Evolutionary conservation across 176 grass and related monocot genomes (phyloP), one percentile per base, ranked within the genome.

Genomic region (Oryza rufipogon): DNA sequence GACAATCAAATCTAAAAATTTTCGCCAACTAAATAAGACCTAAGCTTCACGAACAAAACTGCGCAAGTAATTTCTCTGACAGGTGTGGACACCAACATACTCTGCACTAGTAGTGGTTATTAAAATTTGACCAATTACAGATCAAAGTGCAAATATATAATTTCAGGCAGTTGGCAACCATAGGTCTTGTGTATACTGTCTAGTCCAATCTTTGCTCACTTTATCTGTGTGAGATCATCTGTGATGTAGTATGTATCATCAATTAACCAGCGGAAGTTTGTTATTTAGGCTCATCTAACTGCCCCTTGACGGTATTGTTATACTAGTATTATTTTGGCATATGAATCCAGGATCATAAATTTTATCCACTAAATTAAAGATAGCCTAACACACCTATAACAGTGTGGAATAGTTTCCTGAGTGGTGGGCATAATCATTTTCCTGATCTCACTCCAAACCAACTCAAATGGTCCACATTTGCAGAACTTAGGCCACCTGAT

Each of bases 381-480:
- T 85, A 70, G 34, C 47, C 65, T 85, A 85, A 70, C 74, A 9
- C 22, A 85, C 73, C 64, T 20, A 68, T 48, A 76, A 69, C 32
- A 56, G 30, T 56, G 46, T 4, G 20, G 13, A 85, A 45, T 42
- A 41, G 36, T 38, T 25, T 26, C 36, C 32, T n/a, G 28, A 58
- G 46, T 42, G 76, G 10, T 76, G 61, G 26, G 17, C 17, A 44
- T 63, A 54, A 36, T 75, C 19, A 46, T 74, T 6, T 9, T 34
- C 67, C 12, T 52, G 45, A 39, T 66, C 11, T 56, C 9, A n/a
- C 61, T 68, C 17, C 54, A 34, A 70, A 85, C 48, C 72, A 61
- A 76, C 82, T 65, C 47, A 46, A 26, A 73, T n/a, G 7, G 45
- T 47, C 7, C 48, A n/a, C 3, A 16, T 66, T 66, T 74, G 42